Evolutionary conservation across 805 yeast species (phyloP).

Genomic region (Starmerella riodocensis): DNA sequence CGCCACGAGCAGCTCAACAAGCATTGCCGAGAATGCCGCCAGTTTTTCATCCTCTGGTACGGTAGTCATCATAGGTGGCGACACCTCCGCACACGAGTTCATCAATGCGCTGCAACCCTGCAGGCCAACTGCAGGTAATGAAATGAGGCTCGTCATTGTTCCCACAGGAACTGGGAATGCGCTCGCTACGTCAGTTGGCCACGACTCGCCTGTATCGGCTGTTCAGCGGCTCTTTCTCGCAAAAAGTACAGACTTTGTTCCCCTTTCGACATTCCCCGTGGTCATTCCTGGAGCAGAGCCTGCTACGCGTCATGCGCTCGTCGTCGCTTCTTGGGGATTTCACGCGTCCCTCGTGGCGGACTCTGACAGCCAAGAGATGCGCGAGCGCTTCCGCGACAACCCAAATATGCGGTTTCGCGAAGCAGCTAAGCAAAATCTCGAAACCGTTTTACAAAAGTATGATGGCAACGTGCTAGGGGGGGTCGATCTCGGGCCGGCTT

Average conservation of each 20-base stretch:
- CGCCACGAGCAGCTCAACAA: slow-evolving; percentile 24
- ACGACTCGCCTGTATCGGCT: slow-evolving; percentile 22
- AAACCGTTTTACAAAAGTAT: slow-evolving; percentile 38
- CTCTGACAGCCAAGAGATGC: slow-evolving; percentile 54
- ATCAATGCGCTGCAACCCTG: slow-evolving; percentile 36
- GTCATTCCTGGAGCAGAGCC: slow-evolving; percentile 30
- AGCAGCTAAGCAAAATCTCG: slow-evolving; percentile 49
- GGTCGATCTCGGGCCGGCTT: slow-evolving; percentile 19
- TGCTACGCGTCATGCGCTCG: slow-evolving; percentile 32
- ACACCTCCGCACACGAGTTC: slow-evolving; percentile 70
- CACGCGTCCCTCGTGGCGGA: slow-evolving; percentile 79
- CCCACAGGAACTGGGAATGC: slow-evolving; percentile 89
- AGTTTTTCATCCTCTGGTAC: slow-evolving; percentile 29
- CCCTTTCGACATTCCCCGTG: slow-evolving; percentile 36
- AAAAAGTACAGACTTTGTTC: slow-evolving; percentile 17
- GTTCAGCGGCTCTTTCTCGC: slow-evolving; percentile 21
- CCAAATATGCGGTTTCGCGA: slow-evolving; percentile 39
- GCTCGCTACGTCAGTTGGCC: slow-evolving; percentile 47
- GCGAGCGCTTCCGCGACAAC: slow-evolving; percentile 48
- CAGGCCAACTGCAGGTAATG: slow-evolving; percentile 4
- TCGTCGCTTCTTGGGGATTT: slow-evolving; percentile 72
- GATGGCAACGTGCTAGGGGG: slow-evolving; percentile 29
- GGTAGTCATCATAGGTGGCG: slow-evolving; percentile 64
- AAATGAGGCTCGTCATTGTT: slow-evolving; percentile 27
- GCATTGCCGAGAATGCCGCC: slow-evolving; percentile 26